Conservation (phyloP, 805 yeast species). For the Saccharomycopsis synnaedendra region DNA sequence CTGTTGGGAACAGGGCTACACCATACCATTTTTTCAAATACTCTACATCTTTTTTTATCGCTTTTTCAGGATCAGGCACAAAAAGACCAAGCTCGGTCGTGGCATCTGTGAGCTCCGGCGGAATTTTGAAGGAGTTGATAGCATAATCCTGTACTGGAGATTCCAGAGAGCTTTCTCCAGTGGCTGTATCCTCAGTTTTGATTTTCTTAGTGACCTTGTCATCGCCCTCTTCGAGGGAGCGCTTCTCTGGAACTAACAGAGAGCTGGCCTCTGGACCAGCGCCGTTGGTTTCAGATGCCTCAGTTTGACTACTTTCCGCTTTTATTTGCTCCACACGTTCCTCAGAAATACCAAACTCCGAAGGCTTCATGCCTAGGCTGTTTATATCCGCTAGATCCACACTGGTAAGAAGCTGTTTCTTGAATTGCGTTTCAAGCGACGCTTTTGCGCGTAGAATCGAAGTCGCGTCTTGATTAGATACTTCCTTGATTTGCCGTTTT, state of each 20-base stretch:
- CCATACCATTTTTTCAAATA: slow-evolving; percentile 67
- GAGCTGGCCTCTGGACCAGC: neutral
- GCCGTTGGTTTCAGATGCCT: neutral
- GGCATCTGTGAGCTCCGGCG: slow-evolving; percentile 36
- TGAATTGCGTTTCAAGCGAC: no score
- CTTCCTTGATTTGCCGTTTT: slow-evolving; percentile 6
- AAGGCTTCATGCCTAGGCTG: neutral
- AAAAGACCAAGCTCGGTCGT: slow-evolving; percentile 51
- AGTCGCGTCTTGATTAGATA: slow-evolving; percentile 2
- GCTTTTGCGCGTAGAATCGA: no score
- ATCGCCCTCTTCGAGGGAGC: neutral
- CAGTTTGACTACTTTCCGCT: neutral
- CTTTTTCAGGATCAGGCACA: slow-evolving; percentile 49
- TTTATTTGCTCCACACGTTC: neutral
- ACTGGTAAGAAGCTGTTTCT: neutral
- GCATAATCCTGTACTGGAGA: no score
- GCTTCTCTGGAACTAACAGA: neutral
- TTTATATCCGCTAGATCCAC: slow-evolving; percentile 7
- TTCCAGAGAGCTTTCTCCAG: neutral
- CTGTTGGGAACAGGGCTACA: slow-evolving; percentile 82
- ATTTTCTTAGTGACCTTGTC: neutral
- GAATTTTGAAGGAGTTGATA: no score
- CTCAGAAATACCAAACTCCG: slow-evolving; percentile 10
- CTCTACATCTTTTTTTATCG: slow-evolving; percentile 54
- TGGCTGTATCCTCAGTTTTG: neutral